Evolutionary conservation across 768 basidiomycete species (phyloP).

Genomic region (Candolleomyces eurysporus): DNA sequence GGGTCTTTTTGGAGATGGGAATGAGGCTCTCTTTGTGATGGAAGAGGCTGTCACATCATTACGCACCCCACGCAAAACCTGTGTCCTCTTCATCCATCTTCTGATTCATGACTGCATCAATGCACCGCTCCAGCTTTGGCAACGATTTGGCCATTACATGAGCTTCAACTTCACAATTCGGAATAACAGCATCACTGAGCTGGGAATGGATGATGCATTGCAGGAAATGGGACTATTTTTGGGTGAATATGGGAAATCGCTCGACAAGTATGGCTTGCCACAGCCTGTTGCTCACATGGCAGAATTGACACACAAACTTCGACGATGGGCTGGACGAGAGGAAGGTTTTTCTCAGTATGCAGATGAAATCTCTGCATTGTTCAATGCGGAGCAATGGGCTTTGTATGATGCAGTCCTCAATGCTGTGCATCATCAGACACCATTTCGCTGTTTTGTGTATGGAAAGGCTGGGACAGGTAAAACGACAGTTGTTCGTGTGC

Average conservation of each 20-base stretch:
- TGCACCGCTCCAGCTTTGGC: conserved; percentile 12
- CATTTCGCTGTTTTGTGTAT: conserved; percentile 30
- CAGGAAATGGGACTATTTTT: conserved; percentile 6
- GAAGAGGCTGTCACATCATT: conserved; percentile 30
- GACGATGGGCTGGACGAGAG: conserved; percentile 7
- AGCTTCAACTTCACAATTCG: conserved; percentile 12
- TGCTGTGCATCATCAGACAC: not conserved
- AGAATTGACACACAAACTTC: not conserved
- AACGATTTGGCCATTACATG: conserved; percentile 1
- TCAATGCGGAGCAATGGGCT: conserved; percentile 6
- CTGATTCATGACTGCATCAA: conserved; percentile 30
- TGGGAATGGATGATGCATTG: conserved; percentile 1
- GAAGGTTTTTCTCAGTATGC: conserved; percentile 1
- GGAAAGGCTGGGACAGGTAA: conserved; percentile 42
- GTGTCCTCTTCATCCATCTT: conserved; percentile 36
- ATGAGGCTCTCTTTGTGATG: conserved; percentile 25
- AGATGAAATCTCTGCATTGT: conserved; percentile 9
- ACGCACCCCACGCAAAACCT: conserved; percentile 33
- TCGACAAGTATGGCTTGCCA: conserved; percentile 27
- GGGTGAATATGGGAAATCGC: conserved; percentile 14
- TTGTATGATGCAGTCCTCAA: conserved; percentile 10
- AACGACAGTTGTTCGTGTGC: conserved; percentile 31
- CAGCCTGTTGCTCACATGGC: conserved; percentile 14
- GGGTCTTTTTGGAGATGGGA: conserved; percentile 14
- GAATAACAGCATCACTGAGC: not conserved